Evolutionary conservation across 176 grass and related monocot species (phyloP), one percentile per base, ranked within the genome.

Genomic region (Puccinellia tenuiflora): DNA sequence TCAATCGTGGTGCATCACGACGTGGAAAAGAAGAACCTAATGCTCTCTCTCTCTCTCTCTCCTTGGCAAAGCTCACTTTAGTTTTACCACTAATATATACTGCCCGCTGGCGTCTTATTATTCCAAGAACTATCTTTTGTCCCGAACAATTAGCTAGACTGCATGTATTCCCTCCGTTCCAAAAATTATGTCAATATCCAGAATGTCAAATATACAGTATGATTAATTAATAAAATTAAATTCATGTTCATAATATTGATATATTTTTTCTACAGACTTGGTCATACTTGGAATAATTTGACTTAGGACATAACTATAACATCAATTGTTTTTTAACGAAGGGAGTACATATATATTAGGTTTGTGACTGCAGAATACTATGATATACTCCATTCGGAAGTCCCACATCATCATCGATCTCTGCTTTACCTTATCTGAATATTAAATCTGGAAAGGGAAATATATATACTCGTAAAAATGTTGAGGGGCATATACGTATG

Each of bases 1-100:
- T 64, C 57, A 61, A 86, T 56, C 14, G 28, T 81, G 56, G 67
- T 83, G 88, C 79, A 83, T 83, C 47, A 90, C 46, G 79, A 86
- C 79, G 55, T 90, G 79, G 88, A 83, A 81, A 86, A 90, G 45
- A 47, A 79, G 84, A 86, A 83, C 74, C 56, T 83, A 83, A 83
- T 86, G 16, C 74, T 86, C 86, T 74, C 38, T 56, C 84, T 79
- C 74, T 86, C 86, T 74, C 38, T 56, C 84, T 79, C 46, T n/a
- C n/a, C 17, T 59, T 24, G 73, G 56, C 34, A 51, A 90, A 88
- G 82, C 30, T 83, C 74, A 48, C 84, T 79, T 90, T 83, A 73
- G 20, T 48, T 51, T 82, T 83, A 86, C 84, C 75, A 86, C 73
- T 90, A 79, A 63, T 8, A 9, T 79, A 73, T 78, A 50, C 61